A percentile compares a stretch with the other conserved stretches of the same genome.
Evolutionary conservation across 1,139 yeast species (phyloP).

Genomic region (Yamadazyma dendronema): DNA sequence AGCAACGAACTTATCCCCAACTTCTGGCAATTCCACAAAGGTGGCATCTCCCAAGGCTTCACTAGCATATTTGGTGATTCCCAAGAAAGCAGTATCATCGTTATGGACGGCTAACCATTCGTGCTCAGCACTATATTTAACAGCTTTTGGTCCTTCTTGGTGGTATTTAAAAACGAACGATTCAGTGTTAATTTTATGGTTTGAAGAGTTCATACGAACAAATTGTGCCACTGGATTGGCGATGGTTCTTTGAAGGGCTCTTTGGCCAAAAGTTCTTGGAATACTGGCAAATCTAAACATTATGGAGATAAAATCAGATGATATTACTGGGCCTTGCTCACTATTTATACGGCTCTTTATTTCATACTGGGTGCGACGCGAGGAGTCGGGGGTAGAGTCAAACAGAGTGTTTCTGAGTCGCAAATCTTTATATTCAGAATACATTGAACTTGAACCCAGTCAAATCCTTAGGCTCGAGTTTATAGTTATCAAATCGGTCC

Average conservation of each 20-base stretch:
- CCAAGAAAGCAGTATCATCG: slow-evolving; percentile 81
- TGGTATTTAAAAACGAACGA: slow-evolving; percentile 51
- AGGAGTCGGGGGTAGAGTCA: background rate
- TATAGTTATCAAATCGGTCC: slow-evolving; percentile 4
- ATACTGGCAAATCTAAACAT: slow-evolving; percentile 10
- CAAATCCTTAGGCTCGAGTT: slow-evolving; percentile 10
- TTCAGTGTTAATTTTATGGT: slow-evolving; percentile 50
- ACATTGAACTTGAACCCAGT: slow-evolving; percentile 5
- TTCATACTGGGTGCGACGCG: background rate
- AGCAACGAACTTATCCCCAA: slow-evolving; percentile 59
- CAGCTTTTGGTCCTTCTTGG: slow-evolving; percentile 48
- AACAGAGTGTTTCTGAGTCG: background rate
- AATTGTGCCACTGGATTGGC: slow-evolving; percentile 11
- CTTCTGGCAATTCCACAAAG: slow-evolving; percentile 84
- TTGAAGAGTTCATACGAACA: slow-evolving; percentile 34
- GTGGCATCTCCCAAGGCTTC: slow-evolving; percentile 99
- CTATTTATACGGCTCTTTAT: background rate
- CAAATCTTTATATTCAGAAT: background rate
- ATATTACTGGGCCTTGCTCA: background rate
- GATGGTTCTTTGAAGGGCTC: slow-evolving; percentile 4
- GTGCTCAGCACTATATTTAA: slow-evolving; percentile 84
- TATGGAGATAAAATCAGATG: background rate
- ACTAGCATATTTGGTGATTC: slow-evolving; percentile 93
- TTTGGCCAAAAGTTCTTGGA: background rate
- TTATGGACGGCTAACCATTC: slow-evolving; percentile 91